Conservation (phyloP, 176 grass and related monocot species). For the Oryza glaberrima region DNA sequence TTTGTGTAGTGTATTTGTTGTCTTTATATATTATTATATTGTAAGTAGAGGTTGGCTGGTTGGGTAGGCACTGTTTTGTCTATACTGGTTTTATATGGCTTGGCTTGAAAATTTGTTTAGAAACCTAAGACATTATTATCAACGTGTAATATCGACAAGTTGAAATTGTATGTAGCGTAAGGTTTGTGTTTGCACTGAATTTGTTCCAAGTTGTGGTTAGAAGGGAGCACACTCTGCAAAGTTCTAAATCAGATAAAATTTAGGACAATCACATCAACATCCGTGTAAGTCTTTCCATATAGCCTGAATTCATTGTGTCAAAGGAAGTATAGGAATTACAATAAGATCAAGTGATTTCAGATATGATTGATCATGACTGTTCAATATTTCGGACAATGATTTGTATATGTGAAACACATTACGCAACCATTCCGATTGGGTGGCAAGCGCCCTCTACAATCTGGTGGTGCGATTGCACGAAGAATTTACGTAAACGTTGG, state of each 20-base stretch:
- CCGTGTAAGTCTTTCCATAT: no score
- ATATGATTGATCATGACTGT: no score
- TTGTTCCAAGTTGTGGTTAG: not conserved
- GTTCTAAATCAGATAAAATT: no score
- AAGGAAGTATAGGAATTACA: no score
- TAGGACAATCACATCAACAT: no score
- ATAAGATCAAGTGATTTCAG: no score
- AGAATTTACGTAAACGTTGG: not conserved
- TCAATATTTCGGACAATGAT: no score
- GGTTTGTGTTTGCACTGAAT: not conserved
- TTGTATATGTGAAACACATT: no score
- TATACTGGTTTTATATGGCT: not conserved
- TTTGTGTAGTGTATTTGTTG: not conserved
- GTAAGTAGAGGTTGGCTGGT: conserved; percentile 12
- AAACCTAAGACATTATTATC: not conserved
- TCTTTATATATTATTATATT: not conserved
- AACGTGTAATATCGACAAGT: not conserved
- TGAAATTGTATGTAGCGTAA: not conserved
- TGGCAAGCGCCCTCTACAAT: no score
- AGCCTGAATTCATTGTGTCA: no score
- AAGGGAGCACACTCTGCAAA: no score
- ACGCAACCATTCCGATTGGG: no score
- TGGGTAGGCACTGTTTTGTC: not conserved
- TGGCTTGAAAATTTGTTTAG: not conserved
- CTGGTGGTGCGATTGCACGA: not conserved